These are phyloP conservation scores for Kodamaea neixiangensis DNA, from an alignment of 805 yeast species.

Conservation along the genomic window DNA sequence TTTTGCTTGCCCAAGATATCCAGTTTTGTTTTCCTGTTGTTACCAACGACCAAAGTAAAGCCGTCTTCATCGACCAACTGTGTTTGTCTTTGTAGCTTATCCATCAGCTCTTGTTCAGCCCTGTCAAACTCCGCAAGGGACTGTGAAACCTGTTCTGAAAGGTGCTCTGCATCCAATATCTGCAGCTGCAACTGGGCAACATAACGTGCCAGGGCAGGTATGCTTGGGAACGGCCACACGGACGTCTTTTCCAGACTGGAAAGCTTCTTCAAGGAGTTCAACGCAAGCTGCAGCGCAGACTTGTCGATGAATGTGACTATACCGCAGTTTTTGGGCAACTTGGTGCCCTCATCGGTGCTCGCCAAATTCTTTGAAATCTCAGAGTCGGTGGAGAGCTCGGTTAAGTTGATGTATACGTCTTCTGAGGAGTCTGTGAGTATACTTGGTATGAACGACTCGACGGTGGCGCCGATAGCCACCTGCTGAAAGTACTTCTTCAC, in stretches of 20 bases:
- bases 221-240: conserved; percentile 40
- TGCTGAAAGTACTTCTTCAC: conserved; percentile 59
- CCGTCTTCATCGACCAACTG: conserved; percentile 89
- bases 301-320: conserved; percentile 75
- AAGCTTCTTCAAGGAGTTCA: conserved; percentile 59
- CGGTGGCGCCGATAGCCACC: conserved; percentile 64
- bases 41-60: conserved; percentile 85
- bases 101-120: conserved; percentile 64
- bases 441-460: conserved; percentile 47
- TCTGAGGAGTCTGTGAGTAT: conserved; percentile 42
- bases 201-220: conserved; percentile 46
- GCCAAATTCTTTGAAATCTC: conserved; percentile 30
- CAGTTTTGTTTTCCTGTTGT: conserved; percentile 78
- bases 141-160: conserved; percentile 58
- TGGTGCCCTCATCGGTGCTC: conserved; percentile 32
- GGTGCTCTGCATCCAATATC: conserved; percentile 48
- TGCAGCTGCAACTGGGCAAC: conserved; percentile 34
- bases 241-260: conserved; percentile 24
- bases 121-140: conserved; percentile 68
- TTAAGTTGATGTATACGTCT: conserved; percentile 50
- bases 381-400: conserved; percentile 60
- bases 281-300: conserved; percentile 63
- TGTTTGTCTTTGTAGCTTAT: conserved; percentile 54
- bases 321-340: conserved; percentile 73
- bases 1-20: conserved; percentile 63